phyloP scores from a whole-genome alignment of 1,284 basidiomycete species.

The Exsudoporus floridanus region DNA sequence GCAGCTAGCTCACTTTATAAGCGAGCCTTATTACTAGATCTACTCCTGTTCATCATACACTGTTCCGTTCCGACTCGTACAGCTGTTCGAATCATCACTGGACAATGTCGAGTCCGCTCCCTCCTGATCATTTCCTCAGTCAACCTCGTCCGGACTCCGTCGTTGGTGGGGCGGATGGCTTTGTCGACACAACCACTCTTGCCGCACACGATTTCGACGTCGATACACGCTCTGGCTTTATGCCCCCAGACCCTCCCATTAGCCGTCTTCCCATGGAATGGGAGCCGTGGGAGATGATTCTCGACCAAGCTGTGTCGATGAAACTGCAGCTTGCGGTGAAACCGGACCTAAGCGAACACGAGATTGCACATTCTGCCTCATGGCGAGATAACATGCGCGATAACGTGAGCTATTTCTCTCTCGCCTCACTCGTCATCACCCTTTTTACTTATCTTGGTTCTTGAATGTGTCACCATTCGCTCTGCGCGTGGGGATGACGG shows the following conservation, averaged over 20 bases:
- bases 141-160: conserved; percentile 57
- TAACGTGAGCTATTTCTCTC: conserved; percentile 45
- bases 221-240: conserved; percentile 88
- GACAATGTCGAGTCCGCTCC: conserved; percentile 31
- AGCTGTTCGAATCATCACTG: neutral
- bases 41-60: neutral
- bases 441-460: neutral
- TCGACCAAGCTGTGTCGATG: conserved; percentile 51
- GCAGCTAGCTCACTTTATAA: neutral
- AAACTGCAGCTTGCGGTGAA: conserved; percentile 59
- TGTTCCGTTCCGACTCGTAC: neutral
- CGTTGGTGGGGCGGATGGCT: conserved; percentile 37
- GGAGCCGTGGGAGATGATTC: conserved; percentile 68
- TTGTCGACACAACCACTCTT: conserved; percentile 79
- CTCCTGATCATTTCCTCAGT: conserved; percentile 63
- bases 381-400: conserved; percentile 67
- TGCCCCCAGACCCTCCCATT: conserved; percentile 81
- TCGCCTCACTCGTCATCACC: neutral
- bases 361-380: conserved; percentile 44
- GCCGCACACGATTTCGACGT: conserved; percentile 95
- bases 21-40: neutral
- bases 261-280: conserved; percentile 59
- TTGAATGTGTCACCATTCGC: neutral
- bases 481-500: neutral
- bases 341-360: conserved; percentile 42